Conservation (phyloP, 768 basidiomycete species). For the Leccinum longicurvipes region DNA sequence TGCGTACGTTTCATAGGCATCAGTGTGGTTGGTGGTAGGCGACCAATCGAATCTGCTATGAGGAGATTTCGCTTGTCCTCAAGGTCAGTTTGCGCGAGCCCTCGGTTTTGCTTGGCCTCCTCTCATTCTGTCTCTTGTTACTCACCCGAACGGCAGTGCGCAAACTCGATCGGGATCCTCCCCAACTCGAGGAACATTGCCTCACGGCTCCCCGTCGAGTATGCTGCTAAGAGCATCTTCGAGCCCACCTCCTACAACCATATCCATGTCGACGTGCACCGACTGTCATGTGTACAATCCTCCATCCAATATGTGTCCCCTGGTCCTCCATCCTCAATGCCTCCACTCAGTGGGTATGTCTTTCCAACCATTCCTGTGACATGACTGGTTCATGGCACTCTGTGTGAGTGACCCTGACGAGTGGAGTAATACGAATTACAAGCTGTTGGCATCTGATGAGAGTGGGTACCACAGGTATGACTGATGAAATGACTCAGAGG, state of each 20-base stretch:
- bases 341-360: conserved; percentile 37
- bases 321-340: conserved; percentile 42
- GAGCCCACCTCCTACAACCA: conserved; percentile 34
- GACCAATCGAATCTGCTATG: too few relatives aligned
- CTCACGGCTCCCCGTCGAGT: conserved; percentile 53
- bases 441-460: conserved; percentile 25
- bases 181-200: conserved; percentile 31
- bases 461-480: conserved; percentile 23
- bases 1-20: conserved; percentile 13
- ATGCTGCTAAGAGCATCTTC: conserved; percentile 44
- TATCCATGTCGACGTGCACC: not conserved
- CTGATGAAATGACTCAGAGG: conserved; percentile 4
- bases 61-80: too few relatives aligned
- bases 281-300: not conserved
- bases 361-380: conserved; percentile 17
- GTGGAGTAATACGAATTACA: conserved; percentile 23
- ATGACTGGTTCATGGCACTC: conserved; percentile 24
- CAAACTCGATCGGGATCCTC: conserved; percentile 37
- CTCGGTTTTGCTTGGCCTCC: not conserved
- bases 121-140: not conserved
- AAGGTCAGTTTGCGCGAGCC: too few relatives aligned
- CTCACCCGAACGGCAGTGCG: conserved; percentile 30
- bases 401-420: conserved; percentile 22
- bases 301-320: not conserved
- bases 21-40: too few relatives aligned